Percentiles rank a stretch among this genome's conserved stretches.
Evolutionary conservation across 148 eudicot species (phyloP).

Genomic region (Polygonum aviculare): DNA sequence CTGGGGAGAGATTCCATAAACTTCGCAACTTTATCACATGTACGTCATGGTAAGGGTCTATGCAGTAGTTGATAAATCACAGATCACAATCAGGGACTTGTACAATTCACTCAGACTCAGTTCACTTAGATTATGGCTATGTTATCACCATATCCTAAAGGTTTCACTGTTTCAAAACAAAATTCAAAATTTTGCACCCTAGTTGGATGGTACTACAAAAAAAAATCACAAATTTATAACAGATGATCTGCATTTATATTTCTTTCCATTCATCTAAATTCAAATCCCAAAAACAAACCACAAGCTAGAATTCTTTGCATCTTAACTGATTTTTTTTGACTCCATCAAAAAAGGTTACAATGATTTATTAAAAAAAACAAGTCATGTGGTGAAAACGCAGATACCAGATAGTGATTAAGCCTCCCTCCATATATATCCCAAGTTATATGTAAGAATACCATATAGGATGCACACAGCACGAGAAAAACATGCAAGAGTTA

Average conservation of each 20-base stretch:
- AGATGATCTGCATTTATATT: not conserved
- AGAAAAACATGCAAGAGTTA: not conserved
- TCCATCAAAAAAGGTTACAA: not conserved
- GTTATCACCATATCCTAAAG: not conserved
- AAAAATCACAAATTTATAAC: not conserved
- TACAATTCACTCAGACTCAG: not conserved
- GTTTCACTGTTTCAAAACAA: not conserved
- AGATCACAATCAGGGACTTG: not conserved
- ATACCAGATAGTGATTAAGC: not conserved
- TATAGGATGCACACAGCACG: not conserved
- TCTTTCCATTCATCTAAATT: not conserved
- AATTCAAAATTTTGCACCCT: not conserved
- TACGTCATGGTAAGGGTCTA: not conserved
- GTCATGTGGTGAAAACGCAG: not conserved
- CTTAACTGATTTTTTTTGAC: not conserved
- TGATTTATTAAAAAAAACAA: not conserved
- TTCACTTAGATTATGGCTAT: not conserved
- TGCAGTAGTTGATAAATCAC: not conserved
- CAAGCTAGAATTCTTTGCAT: not conserved
- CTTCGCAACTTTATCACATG: not conserved
- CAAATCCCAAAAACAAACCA: not conserved
- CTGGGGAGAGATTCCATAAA: not conserved
- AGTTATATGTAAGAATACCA: not conserved
- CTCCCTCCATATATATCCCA: not conserved
- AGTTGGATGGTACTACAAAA: not conserved